phyloP scores from a whole-genome alignment of 2,329 filamentous ascomycete genomes.

The Sclerotinia spermophila region DNA sequence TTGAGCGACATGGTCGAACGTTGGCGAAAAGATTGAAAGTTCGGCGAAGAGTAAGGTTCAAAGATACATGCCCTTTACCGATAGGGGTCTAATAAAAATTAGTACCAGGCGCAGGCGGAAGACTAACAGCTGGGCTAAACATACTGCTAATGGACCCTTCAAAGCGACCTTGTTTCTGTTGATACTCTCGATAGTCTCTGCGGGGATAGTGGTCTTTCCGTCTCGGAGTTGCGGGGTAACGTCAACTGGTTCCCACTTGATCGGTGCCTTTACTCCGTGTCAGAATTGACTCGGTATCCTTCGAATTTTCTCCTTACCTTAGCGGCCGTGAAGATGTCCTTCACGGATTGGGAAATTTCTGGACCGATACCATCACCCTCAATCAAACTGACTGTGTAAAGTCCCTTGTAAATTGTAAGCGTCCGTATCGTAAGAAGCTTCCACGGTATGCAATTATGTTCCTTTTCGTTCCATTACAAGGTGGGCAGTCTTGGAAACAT shows the following conservation, averaged over 20 bases:
- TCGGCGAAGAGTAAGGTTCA: constrained; percentile 96
- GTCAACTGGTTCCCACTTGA: constrained; percentile 96
- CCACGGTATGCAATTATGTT: constrained; percentile 30
- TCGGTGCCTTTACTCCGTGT: constrained; percentile 60
- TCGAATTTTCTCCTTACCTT: constrained; percentile 57
- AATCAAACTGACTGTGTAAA: constrained; percentile 93
- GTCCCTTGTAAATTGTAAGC: constrained; percentile 58
- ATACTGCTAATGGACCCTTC: constrained; percentile 93
- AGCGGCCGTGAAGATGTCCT: constrained; percentile 96
- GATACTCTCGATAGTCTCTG: constrained; percentile 89
- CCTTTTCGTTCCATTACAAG: constrained; percentile 9
- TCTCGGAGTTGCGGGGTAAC: constrained; percentile 92
- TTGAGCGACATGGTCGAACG: constrained; percentile 93
- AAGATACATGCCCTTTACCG: constrained; percentile 97
- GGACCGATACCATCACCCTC: constrained; percentile 99
- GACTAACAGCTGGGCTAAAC: constrained; percentile 35
- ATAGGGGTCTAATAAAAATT: constrained; percentile 67
- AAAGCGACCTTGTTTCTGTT: constrained; percentile 94
- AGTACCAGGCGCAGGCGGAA: constrained; percentile 17
- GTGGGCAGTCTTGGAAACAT: constrained; percentile 12
- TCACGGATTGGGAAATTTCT: constrained; percentile 95
- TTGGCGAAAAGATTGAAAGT: constrained; percentile 99
- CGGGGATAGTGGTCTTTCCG: constrained; percentile 91
- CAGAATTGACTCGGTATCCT: constrained; percentile 26
- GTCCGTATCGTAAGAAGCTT: not conserved